Conservation (phyloP, 306 rosid genomes). For the Mimosa bimucronata region DNA sequence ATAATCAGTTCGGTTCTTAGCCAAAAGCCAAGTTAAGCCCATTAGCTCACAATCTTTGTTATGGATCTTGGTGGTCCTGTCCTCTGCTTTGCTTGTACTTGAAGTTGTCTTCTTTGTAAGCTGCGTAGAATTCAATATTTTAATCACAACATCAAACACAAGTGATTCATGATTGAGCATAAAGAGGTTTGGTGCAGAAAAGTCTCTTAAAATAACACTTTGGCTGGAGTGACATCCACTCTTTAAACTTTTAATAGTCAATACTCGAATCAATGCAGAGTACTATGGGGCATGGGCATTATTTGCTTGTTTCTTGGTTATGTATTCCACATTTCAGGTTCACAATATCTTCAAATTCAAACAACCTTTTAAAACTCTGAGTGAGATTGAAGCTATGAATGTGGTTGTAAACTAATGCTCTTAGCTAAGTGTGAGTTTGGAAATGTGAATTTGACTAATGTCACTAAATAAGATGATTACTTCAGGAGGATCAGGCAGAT, state of each 20-base stretch:
- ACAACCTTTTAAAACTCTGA: neutral
- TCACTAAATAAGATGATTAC: slow-evolving; percentile 32
- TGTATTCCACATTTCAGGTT: neutral
- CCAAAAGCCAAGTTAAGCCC: slow-evolving; percentile 97
- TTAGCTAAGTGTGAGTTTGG: neutral
- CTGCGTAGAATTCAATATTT: slow-evolving; percentile 53
- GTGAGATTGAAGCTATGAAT: neutral
- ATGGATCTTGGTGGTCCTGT: slow-evolving; percentile 89
- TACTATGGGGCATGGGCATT: neutral
- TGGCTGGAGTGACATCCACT: slow-evolving; percentile 54
- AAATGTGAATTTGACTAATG: slow-evolving; percentile 32
- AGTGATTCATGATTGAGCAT: slow-evolving; percentile 30
- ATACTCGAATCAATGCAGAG: neutral
- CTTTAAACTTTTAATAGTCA: slow-evolving; percentile 21
- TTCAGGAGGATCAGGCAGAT: slow-evolving; percentile 30
- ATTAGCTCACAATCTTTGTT: slow-evolving; percentile 87
- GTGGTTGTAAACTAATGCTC: neutral
- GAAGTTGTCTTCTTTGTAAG: slow-evolving; percentile 72
- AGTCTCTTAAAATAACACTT: slow-evolving; percentile 25
- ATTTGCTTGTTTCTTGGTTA: neutral
- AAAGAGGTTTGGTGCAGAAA: slow-evolving; percentile 50
- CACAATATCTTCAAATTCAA: slow-evolving; percentile 1
- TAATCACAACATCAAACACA: slow-evolving; percentile 23
- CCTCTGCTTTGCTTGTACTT: slow-evolving; percentile 78
- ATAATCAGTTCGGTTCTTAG: slow-evolving; percentile 76